Conservation (phyloP, 2,329 filamentous ascomycete genomes). For the Plectosphaerella sp. region DNA sequence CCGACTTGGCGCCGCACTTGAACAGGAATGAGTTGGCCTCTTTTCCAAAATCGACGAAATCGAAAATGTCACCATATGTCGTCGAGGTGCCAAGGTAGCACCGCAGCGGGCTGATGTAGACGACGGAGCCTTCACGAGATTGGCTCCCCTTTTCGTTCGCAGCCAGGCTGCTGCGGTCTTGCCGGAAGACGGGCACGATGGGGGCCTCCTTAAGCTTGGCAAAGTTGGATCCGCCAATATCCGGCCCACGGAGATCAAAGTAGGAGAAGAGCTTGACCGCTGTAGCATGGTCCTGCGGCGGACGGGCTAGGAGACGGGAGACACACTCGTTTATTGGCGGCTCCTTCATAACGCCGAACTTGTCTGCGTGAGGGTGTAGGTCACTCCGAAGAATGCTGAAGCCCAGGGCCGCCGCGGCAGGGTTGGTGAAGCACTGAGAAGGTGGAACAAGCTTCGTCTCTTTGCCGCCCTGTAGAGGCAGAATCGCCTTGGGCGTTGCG, state of each 20-base stretch:
- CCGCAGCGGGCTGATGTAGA: constrained; percentile 62
- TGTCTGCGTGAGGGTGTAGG: constrained; percentile 68
- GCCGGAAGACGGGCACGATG: constrained; percentile 64
- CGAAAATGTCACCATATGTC: constrained; percentile 83
- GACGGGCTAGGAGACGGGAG: constrained; percentile 64
- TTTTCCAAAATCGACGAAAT: constrained; percentile 90
- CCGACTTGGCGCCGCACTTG: constrained; percentile 83
- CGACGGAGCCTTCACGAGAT: constrained; percentile 21
- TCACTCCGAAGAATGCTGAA: constrained; percentile 74
- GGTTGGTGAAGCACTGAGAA: constrained; percentile 77
- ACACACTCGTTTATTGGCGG: constrained; percentile 76
- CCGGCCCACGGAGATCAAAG: constrained; percentile 70
- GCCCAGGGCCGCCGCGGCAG: constrained; percentile 69
- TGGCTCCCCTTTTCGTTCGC: constrained; percentile 36
- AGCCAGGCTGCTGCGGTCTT: constrained; percentile 12
- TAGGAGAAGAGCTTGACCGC: constrained; percentile 78
- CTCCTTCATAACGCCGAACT: constrained; percentile 76
- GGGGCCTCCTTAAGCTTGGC: constrained; percentile 57
- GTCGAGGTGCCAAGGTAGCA: constrained; percentile 74
- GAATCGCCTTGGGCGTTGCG: constrained; percentile 51
- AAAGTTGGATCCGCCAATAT: constrained; percentile 61
- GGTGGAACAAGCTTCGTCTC: constrained; percentile 64
- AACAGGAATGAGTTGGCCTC: constrained; percentile 86
- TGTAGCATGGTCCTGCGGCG: constrained; percentile 61
- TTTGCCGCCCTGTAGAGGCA: constrained; percentile 67